Conservation (phyloP, 2,329 filamentous ascomycete genomes). For the Penicillium sp. region DNA sequence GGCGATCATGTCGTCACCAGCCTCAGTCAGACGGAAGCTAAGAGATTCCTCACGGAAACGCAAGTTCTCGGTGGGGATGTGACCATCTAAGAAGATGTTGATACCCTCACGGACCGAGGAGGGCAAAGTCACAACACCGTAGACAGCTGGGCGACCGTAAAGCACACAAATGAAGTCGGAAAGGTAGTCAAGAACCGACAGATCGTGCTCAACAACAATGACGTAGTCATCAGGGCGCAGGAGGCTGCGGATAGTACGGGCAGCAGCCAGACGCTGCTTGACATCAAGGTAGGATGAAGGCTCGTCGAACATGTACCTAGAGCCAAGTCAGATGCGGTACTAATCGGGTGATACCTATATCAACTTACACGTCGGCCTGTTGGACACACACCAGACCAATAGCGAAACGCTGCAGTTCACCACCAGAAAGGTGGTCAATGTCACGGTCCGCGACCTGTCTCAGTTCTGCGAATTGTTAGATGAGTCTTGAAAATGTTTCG, state of each 20-base stretch:
- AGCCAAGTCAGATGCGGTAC: constrained; percentile 13
- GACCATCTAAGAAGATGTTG: constrained; percentile 98
- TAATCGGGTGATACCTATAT: neutral
- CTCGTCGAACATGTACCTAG: constrained; percentile 96
- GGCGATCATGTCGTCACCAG: constrained; percentile 80
- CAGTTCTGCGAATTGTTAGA: constrained; percentile 60
- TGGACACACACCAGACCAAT: constrained; percentile 96
- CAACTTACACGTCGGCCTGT: constrained; percentile 77
- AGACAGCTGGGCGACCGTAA: constrained; percentile 92
- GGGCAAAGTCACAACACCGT: constrained; percentile 95
- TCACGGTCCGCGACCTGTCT: constrained; percentile 90
- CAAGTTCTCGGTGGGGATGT: constrained; percentile 97
- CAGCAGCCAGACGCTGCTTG: constrained; percentile 94
- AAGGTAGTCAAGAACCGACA: constrained; percentile 96
- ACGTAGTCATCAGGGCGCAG: constrained; percentile 89
- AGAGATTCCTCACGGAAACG: constrained; percentile 97
- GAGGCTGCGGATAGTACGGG: constrained; percentile 86
- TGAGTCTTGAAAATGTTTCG: neutral
- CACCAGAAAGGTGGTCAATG: constrained; percentile 86
- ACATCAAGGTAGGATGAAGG: constrained; percentile 99
- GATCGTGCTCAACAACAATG: constrained; percentile 98
- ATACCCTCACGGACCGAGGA: constrained; percentile 97
- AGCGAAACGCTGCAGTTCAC: constrained; percentile 96
- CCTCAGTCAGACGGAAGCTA: constrained; percentile 90
- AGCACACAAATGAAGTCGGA: constrained; percentile 98